Evolutionary conservation across 2,329 filamentous ascomycete genomes (phyloP).

Genomic region (Fusarium sp.): DNA sequence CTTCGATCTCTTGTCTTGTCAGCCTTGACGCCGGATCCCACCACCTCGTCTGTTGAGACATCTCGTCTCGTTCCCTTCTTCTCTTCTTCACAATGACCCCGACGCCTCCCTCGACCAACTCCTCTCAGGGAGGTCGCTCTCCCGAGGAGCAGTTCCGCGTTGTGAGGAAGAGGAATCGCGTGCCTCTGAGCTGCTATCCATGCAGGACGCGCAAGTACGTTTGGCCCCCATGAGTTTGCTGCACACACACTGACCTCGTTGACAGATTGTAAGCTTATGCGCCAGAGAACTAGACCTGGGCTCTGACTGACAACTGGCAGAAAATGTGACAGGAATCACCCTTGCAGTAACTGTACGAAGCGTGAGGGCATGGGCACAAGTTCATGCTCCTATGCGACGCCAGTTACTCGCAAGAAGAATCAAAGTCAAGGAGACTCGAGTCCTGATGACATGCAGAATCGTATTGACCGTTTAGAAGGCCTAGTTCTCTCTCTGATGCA

Average conservation of each 20-base stretch:
- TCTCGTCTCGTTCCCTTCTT: constrained; percentile 38
- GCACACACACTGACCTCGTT: constrained; percentile 51
- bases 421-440: constrained; percentile 72
- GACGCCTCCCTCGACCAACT: constrained; percentile 83
- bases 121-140: constrained; percentile 83
- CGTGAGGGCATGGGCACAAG: constrained; percentile 85
- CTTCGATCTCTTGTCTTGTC: constrained; percentile 21
- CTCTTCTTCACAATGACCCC: constrained; percentile 73
- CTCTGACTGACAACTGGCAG: constrained; percentile 58
- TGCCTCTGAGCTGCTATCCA: constrained; percentile 91
- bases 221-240: constrained; percentile 51
- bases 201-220: constrained; percentile 94
- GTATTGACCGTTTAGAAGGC: constrained; percentile 94
- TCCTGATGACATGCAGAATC: constrained; percentile 98
- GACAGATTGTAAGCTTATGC: constrained; percentile 55
- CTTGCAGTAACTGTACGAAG: constrained; percentile 96
- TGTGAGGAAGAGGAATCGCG: constrained; percentile 91
- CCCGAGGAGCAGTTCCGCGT: constrained; percentile 90
- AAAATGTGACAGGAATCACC: constrained; percentile 93
- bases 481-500: constrained; percentile 96
- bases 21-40: constrained; percentile 29
- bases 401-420: constrained; percentile 80
- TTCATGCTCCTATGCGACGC: constrained; percentile 88
- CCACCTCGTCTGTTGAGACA: constrained; percentile 44
- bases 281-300: neutral